phyloP scores from a whole-genome alignment of 2,329 filamentous ascomycete genomes.

The Apiospora rasikravindrae region DNA sequence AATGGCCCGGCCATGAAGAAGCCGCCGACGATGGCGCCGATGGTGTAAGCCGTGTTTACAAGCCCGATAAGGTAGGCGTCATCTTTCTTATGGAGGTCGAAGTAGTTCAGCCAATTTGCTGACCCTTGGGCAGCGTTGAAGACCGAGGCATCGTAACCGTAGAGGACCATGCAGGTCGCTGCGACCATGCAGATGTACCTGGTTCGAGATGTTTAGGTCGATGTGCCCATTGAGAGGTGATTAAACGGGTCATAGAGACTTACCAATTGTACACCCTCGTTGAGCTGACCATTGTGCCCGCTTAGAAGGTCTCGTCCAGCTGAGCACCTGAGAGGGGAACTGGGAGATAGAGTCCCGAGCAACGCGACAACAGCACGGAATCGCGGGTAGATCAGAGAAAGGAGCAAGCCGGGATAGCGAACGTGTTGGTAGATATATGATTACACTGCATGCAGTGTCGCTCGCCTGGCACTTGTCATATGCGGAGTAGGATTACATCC shows the following conservation, averaged over 20 bases:
- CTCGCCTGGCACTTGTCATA: neutral
- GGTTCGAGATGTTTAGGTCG: neutral
- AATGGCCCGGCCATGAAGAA: slow-evolving; percentile 72
- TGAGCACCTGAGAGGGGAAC: neutral
- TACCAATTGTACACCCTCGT: slow-evolving; percentile 54
- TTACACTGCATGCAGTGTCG: neutral
- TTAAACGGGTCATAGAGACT: slow-evolving; percentile 17
- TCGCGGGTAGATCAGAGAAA: neutral
- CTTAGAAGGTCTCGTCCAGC: slow-evolving; percentile 20
- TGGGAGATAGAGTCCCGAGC: neutral
- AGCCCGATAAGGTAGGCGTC: slow-evolving; percentile 52
- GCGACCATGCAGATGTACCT: slow-evolving; percentile 74
- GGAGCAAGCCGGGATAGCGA: neutral
- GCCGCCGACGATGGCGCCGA: slow-evolving; percentile 71
- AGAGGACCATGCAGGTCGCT: slow-evolving; percentile 76
- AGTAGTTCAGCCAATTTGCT: slow-evolving; percentile 68
- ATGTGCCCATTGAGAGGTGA: neutral
- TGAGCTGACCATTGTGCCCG: slow-evolving; percentile 41
- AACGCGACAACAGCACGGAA: neutral
- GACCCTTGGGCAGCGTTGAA: slow-evolving; percentile 76
- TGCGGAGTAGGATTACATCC: neutral
- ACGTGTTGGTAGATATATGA: neutral
- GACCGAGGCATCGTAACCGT: slow-evolving; percentile 76
- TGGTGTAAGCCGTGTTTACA: slow-evolving; percentile 73
- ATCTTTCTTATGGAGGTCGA: slow-evolving; percentile 54